Conservation (phyloP, 2,329 filamentous ascomycete genomes). For the Talaromyces sp. region DNA sequence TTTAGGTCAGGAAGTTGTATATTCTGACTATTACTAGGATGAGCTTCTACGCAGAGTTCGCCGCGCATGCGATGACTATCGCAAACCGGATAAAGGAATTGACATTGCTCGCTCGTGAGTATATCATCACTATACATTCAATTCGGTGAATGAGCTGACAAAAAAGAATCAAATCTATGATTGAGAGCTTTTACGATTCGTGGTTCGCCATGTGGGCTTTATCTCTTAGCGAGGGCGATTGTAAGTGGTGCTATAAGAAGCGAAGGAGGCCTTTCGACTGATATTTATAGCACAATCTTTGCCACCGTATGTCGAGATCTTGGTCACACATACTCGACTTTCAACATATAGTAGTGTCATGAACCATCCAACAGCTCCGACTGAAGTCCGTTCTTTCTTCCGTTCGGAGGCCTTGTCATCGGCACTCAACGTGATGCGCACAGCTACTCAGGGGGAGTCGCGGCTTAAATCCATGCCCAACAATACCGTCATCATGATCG, state of each 20-base stretch:
- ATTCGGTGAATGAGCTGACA: conserved; percentile 14
- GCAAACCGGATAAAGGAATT: conserved; percentile 30
- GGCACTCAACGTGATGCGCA: conserved; percentile 70
- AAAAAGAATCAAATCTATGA: conserved; percentile 53
- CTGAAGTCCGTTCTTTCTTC: conserved; percentile 70
- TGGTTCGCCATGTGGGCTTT: conserved; percentile 64
- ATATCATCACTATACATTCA: neutral
- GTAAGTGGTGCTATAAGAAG: conserved; percentile 31
- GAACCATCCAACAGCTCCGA: conserved; percentile 68
- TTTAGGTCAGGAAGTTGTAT: neutral
- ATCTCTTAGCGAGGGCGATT: conserved; percentile 54
- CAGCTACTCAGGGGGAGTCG: conserved; percentile 67
- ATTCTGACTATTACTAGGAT: conserved; percentile 26
- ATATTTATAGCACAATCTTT: conserved; percentile 42
- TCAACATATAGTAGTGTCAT: conserved; percentile 74
- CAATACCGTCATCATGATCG: conserved; percentile 76
- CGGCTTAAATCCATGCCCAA: conserved; percentile 73
- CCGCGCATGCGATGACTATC: conserved; percentile 39
- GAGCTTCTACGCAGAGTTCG: conserved; percentile 30
- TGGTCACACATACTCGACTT: conserved; percentile 68
- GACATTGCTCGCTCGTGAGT: conserved; percentile 34
- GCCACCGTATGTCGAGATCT: conserved; percentile 71
- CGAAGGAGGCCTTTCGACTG: neutral
- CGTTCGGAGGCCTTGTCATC: conserved; percentile 68
- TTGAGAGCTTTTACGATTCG: conserved; percentile 63